Evolutionary conservation across 257 asterid genomes (phyloP), one percentile per base, ranked within the genome.

Genomic region (Solanum dulcamara): DNA sequence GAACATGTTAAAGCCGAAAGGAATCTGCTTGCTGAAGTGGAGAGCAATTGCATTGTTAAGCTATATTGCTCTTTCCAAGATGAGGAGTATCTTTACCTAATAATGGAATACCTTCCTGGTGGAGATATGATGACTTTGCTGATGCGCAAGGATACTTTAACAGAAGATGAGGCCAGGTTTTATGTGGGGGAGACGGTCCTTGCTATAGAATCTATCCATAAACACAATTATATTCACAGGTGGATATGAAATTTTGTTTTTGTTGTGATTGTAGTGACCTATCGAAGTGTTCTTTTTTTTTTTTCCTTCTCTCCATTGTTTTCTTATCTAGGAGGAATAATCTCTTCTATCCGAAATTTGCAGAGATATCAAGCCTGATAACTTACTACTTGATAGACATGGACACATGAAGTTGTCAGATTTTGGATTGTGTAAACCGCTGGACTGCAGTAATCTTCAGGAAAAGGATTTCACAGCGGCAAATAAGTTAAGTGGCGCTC

Each of bases 321-420:
- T 35, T 40, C 37, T 53, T 17, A 30, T 64, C 67, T 26, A 35
- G 37, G 48, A 33, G 68, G 79, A 83, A 44, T 62, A 18, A 83
- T 70, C 35, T 51, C 64, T 66, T 83, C 66, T 70, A 53, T 85
- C 68, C 83, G 70, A 81, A 64, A 62, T 89, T 87, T 85, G 86
- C 98, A 96, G 99, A 89, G 99, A 96, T 85, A 96, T 96, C 93
- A 96, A 96, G 91, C 99, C 99, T 57, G 99, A 96, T 88, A 96
- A 96, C 91, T 88, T 96, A 90, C 98, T 96, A 60, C 97, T 96
- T 86, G 99, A 96, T 93, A 91, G 92, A 90, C 38, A 93, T 82
- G 99, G 99, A 64, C 99, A 96, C 86, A 93, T 96, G 98, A 96
- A 95, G 89, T 87, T 96, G 86, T 96, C 99, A 26, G 99, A 96